phyloP scores from a whole-genome alignment of 202 grass and related monocot genomes.

The Bolboschoenoplectus hybrid region DNA sequence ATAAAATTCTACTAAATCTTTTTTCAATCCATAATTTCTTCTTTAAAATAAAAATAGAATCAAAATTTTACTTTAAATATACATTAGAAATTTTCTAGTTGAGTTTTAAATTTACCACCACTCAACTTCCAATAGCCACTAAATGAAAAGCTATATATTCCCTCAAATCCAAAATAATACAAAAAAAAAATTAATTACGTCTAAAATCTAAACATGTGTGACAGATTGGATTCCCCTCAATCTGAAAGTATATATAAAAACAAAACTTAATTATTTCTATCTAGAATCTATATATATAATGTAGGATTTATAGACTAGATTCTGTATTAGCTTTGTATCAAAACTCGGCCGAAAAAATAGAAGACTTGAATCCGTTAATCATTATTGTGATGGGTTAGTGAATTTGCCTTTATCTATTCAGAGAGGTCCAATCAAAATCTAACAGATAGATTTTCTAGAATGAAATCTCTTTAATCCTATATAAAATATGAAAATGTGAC shows the following conservation, averaged over 20 bases:
- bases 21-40: not conserved
- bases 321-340: not conserved
- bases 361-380: not conserved
- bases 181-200: not conserved
- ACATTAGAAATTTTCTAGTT: not conserved
- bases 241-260: not conserved
- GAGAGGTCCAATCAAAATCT: not conserved
- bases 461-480: not conserved
- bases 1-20: not conserved
- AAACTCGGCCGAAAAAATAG: not conserved
- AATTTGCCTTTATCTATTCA: not conserved
- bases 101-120: not conserved
- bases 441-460: slow-evolving; percentile 4
- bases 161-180: not conserved
- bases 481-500: not conserved
- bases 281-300: not conserved
- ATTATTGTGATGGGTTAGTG: not conserved
- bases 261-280: not conserved
- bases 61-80: not conserved
- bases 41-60: not conserved
- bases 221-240: not conserved
- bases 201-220: not conserved
- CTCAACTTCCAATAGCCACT: not conserved
- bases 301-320: not conserved
- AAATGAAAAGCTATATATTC: not conserved